Evolutionary conservation across 768 basidiomycete genomes (phyloP), one percentile per base, ranked within the genome.

Genomic region (Candolleomyces efflorescens): DNA sequence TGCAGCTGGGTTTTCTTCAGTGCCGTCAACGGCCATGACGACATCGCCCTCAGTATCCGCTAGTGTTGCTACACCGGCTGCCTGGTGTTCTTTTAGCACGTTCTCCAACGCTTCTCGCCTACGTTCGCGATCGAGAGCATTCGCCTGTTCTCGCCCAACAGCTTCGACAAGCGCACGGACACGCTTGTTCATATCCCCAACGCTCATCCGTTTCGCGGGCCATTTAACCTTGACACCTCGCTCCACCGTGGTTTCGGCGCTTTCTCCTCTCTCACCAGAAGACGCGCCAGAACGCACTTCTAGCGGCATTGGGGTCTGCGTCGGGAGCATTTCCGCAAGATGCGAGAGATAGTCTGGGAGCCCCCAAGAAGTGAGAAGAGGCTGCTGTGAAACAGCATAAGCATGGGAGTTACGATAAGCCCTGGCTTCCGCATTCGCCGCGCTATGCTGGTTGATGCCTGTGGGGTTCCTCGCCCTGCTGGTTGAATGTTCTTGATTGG

Each of bases 101-200:
- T 78, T 82, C 57, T 84, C 82, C 59, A 93, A 68, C 2, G 90
- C 86, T 49, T 87, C 85, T 62, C 80, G 78, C 60, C 90, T 75
- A 62, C 89, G 79, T 26, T 78, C 78, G 44, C 91, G 82, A 67
- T 92, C 91, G 38, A 81, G 76, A 10, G 87, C 87, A 62, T 78
- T 83, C 7, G 87, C 90, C 70, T 93, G 90, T 67, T 93, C 90
- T 57, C 92, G 78, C 26, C 89, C 90, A n/a, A 97, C 92, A 86
- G 91, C 98, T 66, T 97, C 95, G 18, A 96, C 84, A 49, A 98
- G 79, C 44, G 88, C 84, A 37, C 92, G 80, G 22, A 96, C 92
- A 23, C 96, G 86, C 74, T 97, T 97, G 71, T 93, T 91, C 93
- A 98, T 96, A 69, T 98, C 96, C 18, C 87, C 89, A n/a, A 96